Conservation (phyloP, 495 filamentous ascomycete genomes). For the Xanthoparmelia taractica region DNA sequence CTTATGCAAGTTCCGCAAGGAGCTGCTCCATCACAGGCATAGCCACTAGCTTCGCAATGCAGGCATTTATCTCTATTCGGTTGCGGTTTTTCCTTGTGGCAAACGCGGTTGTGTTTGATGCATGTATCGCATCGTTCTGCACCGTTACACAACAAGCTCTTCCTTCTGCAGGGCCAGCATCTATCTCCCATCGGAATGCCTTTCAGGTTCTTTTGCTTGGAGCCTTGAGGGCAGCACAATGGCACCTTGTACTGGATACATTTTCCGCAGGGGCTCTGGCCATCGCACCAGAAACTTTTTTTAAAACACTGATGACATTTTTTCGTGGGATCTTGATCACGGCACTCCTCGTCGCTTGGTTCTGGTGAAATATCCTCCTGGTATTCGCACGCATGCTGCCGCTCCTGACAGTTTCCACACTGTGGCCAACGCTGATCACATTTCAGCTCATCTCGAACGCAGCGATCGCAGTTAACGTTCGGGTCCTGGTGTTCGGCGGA, state of each 20-base stretch:
- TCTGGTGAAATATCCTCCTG: neutral
- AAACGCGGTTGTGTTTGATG: neutral
- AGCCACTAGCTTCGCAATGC: neutral
- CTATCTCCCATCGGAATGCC: neutral
- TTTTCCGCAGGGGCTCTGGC: neutral
- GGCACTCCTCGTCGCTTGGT: neutral
- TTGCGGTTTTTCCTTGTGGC: neutral
- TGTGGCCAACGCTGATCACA: neutral
- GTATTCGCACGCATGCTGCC: neutral
- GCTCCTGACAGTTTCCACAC: neutral
- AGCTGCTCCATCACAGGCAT: neutral
- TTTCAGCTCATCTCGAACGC: neutral
- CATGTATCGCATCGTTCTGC: neutral
- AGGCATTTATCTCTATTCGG: neutral
- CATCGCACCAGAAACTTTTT: neutral
- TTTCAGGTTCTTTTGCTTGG: neutral
- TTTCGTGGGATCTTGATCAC: neutral
- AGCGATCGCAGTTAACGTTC: neutral
- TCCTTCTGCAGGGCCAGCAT: neutral
- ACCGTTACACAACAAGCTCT: neutral
- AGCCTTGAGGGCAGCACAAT: neutral
- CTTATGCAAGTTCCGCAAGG: neutral
- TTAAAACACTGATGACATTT: neutral
- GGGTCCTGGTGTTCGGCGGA: neutral
- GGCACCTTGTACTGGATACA: neutral